Evolutionary conservation across 1,284 basidiomycete genomes (phyloP).

Genomic region (Austropuccinia psidii): DNA sequence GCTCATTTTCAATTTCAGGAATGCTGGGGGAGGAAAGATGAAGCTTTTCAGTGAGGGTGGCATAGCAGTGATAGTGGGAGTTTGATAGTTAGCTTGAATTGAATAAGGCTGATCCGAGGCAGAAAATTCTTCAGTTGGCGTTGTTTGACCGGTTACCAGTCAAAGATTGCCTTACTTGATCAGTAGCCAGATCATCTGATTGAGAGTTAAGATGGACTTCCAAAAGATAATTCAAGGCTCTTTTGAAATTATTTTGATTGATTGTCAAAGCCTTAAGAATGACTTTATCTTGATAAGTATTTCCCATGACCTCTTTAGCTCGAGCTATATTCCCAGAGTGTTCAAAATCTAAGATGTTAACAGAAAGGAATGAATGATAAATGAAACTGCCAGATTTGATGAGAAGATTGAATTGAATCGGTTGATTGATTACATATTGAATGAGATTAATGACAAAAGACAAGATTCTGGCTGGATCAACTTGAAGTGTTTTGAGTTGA

Average conservation of each 20-base stretch:
- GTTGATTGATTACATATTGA: no score
- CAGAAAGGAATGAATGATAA: no score
- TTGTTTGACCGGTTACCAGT: conserved; percentile 33
- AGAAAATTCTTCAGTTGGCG: conserved; percentile 25
- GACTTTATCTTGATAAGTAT: not conserved
- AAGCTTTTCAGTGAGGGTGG: no score
- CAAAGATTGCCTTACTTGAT: no score
- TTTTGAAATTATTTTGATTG: conserved; percentile 21
- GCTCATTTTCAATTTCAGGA: not conserved
- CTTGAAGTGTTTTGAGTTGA: no score
- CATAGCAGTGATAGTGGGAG: not conserved
- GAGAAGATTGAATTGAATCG: no score
- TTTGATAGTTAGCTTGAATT: not conserved
- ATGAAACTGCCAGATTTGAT: no score
- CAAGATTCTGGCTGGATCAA: no score
- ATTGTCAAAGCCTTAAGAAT: conserved; percentile 23
- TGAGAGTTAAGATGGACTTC: not conserved
- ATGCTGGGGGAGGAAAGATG: not conserved
- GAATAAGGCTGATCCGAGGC: conserved; percentile 6
- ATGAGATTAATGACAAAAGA: no score
- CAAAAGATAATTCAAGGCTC: conserved; percentile 21
- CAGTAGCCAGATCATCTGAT: not conserved
- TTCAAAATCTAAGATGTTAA: no score
- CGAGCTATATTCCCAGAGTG: not conserved
- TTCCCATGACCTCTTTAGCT: conserved; percentile 33